A percentile compares a stretch with the other conserved stretches of the same genome.
Evolutionary conservation across 257 asterid genomes (phyloP).

Genomic region (Penstemon eatonii): DNA sequence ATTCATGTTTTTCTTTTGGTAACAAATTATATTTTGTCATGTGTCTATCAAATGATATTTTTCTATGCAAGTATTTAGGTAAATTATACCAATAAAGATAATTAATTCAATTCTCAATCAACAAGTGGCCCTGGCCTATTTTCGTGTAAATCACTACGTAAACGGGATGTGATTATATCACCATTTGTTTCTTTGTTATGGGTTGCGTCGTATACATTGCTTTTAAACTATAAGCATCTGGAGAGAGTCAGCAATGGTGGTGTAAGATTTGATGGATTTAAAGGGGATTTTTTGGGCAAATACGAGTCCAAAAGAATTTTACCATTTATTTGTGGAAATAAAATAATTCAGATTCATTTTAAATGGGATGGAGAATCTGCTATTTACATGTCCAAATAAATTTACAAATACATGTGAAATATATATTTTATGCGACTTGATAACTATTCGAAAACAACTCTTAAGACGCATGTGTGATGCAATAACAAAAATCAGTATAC

Average conservation of each 20-base stretch:
- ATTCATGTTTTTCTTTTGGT: neutral
- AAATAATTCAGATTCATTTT: too few species aligned
- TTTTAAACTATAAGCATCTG: slow-evolving; percentile 4
- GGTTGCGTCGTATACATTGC: neutral
- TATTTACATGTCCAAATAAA: neutral
- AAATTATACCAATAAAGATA: neutral
- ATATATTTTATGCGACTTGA: neutral
- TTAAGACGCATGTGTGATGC: neutral
- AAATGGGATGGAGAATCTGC: too few species aligned
- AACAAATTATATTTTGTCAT: too few species aligned
- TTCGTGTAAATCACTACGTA: neutral
- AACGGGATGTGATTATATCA: neutral
- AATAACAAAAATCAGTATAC: neutral
- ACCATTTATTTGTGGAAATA: too few species aligned
- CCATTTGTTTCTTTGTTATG: neutral
- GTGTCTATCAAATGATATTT: neutral
- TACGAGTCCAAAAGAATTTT: too few species aligned
- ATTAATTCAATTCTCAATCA: neutral
- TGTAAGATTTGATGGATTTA: neutral
- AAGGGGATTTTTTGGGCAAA: too few species aligned
- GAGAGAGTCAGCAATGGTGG: neutral
- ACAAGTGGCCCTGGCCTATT: neutral
- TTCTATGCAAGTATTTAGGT: neutral
- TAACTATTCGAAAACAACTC: neutral
- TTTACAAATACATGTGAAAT: neutral